Conservation (phyloP, 129 eudicot species). For the Ambrosia artemisiifolia region DNA sequence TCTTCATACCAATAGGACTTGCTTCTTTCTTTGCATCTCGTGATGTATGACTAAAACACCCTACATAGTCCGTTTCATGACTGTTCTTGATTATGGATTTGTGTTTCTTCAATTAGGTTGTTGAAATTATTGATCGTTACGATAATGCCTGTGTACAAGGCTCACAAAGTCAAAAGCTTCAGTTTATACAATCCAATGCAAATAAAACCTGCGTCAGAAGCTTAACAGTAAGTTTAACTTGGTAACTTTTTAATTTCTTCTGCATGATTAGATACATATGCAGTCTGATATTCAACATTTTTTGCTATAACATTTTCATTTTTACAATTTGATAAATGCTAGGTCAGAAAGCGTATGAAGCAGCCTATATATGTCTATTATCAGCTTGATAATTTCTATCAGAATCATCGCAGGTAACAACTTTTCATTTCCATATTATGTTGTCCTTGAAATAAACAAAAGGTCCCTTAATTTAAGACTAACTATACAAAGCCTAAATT, state of each 20-base stretch:
- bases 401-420: constrained; percentile 88
- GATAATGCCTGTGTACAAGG: constrained; percentile 51
- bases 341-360: constrained; percentile 81
- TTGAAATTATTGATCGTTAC: constrained; percentile 80
- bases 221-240: constrained; percentile 46
- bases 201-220: constrained; percentile 55
- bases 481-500: constrained; percentile 5
- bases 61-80: neutral
- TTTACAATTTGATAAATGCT: neutral
- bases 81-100: neutral
- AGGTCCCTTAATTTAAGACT: neutral
- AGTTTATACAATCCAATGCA: constrained; percentile 40
- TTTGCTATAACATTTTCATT: too few relatives aligned
- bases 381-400: constrained; percentile 93
- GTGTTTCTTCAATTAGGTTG: constrained; percentile 55
- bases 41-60: constrained; percentile 47
- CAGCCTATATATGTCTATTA: constrained; percentile 88
- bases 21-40: constrained; percentile 77
- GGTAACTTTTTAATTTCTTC: neutral
- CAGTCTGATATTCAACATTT: neutral
- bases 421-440: neutral
- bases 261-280: neutral
- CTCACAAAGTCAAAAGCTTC: constrained; percentile 51
- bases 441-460: too few relatives aligned
- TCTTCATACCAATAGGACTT: constrained; percentile 89